phyloP scores from a whole-genome alignment of 140 eudicot species.

The Flaveria floridana region DNA sequence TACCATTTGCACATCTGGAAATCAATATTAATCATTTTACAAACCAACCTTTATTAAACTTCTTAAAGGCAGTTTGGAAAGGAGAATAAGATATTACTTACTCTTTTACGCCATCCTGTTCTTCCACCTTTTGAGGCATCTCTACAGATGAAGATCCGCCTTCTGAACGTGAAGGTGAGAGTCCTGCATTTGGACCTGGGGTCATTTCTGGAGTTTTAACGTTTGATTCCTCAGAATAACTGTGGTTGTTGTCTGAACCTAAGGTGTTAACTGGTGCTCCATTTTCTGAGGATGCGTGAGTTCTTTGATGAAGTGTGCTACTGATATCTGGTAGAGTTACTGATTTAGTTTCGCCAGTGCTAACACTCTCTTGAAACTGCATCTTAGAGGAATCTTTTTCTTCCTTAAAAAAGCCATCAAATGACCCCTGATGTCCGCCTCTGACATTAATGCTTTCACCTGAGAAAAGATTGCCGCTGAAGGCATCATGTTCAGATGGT shows the following conservation, averaged over 20 bases:
- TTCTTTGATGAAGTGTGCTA: slow-evolving; percentile 35
- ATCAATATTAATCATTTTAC: slow-evolving; percentile 19
- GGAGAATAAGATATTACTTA: slow-evolving; percentile 18
- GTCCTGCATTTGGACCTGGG: slow-evolving; percentile 22
- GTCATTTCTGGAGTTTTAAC: slow-evolving; percentile 42
- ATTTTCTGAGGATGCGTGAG: slow-evolving; percentile 43
- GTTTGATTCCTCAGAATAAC: slow-evolving; percentile 35
- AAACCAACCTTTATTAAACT: neutral
- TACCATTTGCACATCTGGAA: slow-evolving; percentile 40
- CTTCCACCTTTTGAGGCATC: slow-evolving; percentile 38
- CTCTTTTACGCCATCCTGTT: slow-evolving; percentile 30
- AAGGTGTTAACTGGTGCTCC: slow-evolving; percentile 20
- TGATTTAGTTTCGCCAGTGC: slow-evolving; percentile 32
- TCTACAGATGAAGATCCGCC: slow-evolving; percentile 46
- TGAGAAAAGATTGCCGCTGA: slow-evolving; percentile 34
- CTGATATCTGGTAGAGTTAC: slow-evolving; percentile 30
- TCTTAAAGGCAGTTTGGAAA: neutral
- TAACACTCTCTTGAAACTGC: slow-evolving; percentile 35
- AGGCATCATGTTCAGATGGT: slow-evolving; percentile 32
- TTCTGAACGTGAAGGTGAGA: slow-evolving; percentile 41
- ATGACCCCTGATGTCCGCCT: slow-evolving; percentile 31
- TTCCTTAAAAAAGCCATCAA: slow-evolving; percentile 27
- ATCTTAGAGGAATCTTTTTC: slow-evolving; percentile 26
- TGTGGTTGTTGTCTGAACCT: slow-evolving; percentile 36
- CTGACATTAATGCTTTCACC: slow-evolving; percentile 27